Conservation (phyloP, 352 stramenopile species). For the Phytophthora cactorum region DNA sequence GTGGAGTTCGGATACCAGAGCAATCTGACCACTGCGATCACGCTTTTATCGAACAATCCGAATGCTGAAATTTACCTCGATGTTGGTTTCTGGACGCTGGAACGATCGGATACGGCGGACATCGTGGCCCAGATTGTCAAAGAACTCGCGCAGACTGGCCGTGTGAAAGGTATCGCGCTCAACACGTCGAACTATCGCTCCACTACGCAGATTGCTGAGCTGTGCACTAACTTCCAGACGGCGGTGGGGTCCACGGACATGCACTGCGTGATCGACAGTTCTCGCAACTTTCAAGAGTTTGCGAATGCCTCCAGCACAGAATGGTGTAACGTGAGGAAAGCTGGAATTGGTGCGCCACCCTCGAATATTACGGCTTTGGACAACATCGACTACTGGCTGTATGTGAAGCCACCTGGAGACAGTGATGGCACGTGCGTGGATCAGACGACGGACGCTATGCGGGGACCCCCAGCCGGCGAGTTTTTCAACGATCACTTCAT, state of each 20-base stretch:
- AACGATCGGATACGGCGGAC: slow-evolving; percentile 26
- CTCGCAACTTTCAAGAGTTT: slow-evolving; percentile 65
- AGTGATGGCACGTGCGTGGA: slow-evolving; percentile 63
- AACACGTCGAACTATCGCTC: slow-evolving; percentile 85
- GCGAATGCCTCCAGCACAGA: slow-evolving; percentile 40
- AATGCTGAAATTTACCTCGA: slow-evolving; percentile 79
- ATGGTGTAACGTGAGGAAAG: slow-evolving; percentile 72
- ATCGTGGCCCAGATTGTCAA: slow-evolving; percentile 53
- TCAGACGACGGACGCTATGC: slow-evolving; percentile 53
- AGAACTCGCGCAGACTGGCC: slow-evolving; percentile 38
- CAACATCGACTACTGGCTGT: slow-evolving; percentile 76
- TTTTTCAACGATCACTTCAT: slow-evolving; percentile 77
- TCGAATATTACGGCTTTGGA: slow-evolving; percentile 52
- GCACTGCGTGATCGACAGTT: slow-evolving; percentile 71
- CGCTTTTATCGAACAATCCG: slow-evolving; percentile 53
- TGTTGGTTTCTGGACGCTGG: slow-evolving; percentile 67
- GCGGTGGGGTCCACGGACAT: slow-evolving; percentile 44
- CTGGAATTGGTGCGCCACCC: slow-evolving; percentile 59
- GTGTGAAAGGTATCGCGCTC: slow-evolving; percentile 72
- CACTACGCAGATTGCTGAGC: slow-evolving; percentile 44
- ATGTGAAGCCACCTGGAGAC: slow-evolving; percentile 72
- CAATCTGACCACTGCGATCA: slow-evolving; percentile 59
- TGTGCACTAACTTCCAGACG: slow-evolving; percentile 66
- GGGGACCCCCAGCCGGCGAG: slow-evolving; percentile 49
- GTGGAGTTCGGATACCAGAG: slow-evolving; percentile 53